Evolutionary conservation across 2,329 filamentous ascomycete genomes (phyloP), one percentile per base, ranked within the genome.

Genomic region (Corynespora cassiicola): DNA sequence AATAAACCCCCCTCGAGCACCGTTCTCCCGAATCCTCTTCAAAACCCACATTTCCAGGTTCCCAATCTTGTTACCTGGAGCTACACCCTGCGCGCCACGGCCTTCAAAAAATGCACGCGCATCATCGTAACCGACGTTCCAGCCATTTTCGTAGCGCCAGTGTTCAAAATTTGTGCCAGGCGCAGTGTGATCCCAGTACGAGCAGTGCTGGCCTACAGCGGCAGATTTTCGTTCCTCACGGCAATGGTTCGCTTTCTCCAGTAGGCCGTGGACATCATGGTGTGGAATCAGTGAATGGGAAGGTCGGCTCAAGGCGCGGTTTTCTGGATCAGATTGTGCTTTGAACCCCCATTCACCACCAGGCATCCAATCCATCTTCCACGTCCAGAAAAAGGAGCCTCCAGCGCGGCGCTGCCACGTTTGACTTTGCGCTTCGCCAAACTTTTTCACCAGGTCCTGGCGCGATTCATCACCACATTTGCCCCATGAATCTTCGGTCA

Each of bases 281-380:
- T 31, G 12, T 7, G 42, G 38, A 16, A 45, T 47, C 24, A 31
- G 20, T 33, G 3, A 21, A 35, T 50, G 39, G 78, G 48, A 1
- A 50, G 50, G 38, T 77, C 59, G 36, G 66, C 56, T 23, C 50
- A 36, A 22, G 78, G 71, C 52, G 54, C 1, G 28, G 31, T 5
- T 18, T 32, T 27, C 9, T 12, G 18, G 69, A 15, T 76, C 72
- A 7, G 69, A 72, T 62, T 80, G 77, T 23, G 76, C 70, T 14
- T 72, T 70, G 62, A 83, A 82, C 0, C 79, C 79, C 80, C 80
- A 83, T 58, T 80, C 79, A 9, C 79, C 79, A 9, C 79, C 80
- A n/a, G 75, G 73, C 73, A 80, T 79, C 78, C 79, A 82, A 47
- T 80, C 73, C 78, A 82, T 82, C 37, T 79, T 79, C 54, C 71